Base-by-base conservation (phyloP, 352 stramenopile genomes). In the Phytophthora sp. region DNA sequence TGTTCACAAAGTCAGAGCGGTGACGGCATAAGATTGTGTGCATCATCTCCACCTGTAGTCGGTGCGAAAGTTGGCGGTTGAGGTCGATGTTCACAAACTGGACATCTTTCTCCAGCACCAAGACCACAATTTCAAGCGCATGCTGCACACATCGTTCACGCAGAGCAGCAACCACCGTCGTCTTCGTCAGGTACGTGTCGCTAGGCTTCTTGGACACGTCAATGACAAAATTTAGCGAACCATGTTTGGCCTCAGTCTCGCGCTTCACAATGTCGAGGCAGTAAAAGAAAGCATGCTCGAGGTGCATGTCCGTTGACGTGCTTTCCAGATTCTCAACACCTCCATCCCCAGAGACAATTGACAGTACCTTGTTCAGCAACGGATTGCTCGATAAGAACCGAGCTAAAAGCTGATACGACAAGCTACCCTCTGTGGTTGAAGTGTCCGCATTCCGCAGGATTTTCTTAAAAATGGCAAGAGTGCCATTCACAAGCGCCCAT, bases 261-360 rank as follows among this genome's bases (percentile, higher is more conserved):
- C 86, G 86, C 66, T 90, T 89, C 7, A 86, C 85, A 63, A 86
- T 88, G 30, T 92, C 77, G n/a, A 90, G 62, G 36, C 86, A 92
- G 58, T 91, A 94, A 60, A 91, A 91, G 64, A 94, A 94, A 6
- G 86, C 78, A 53, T 92, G 82, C 41, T 94, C 84, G 18, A 94
- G 58, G 24, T 91, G 84, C 42, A 91, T 74, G 27, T 94, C 85
- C 9, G 74, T 85, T 21, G 82, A 85, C 4, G 82, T 84, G 52
- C 71, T 91, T 39, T 94, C 86, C 30, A 94, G 45, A 61, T 78
- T 87, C 23, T 94, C 86, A 21, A 92, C 82, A 9, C 86, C 86
- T 57, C 76, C 82, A 45, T 94, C 86, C 0, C 66, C 63, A 21
- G 84, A 88, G n/a, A 93, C 33, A 39, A 94, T 90, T 7, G 76